Conservation (phyloP, 2,329 filamentous ascomycete species). For the Microsporum canis region DNA sequence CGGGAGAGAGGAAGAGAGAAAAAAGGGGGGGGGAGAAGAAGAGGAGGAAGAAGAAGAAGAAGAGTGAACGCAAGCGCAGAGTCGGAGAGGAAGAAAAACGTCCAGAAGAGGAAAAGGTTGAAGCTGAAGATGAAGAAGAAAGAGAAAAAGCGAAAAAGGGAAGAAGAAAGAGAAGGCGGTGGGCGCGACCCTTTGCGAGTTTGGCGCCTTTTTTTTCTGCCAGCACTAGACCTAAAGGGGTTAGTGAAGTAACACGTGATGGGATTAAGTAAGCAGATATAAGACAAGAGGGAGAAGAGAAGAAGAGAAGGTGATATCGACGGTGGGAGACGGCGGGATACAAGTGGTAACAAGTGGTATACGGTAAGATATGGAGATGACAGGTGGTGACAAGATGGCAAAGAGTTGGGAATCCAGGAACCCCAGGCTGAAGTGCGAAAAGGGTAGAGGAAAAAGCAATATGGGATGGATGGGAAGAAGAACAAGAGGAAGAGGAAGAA, state of each 20-base stretch:
- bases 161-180: not conserved
- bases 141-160: not conserved
- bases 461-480: not conserved
- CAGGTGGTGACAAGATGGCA: not conserved
- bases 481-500: not conserved
- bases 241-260: not conserved
- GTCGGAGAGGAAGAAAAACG: not conserved
- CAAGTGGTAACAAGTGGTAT: not conserved
- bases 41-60: not conserved
- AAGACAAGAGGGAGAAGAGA: not conserved
- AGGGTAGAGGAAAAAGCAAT: not conserved
- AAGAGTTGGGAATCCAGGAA: not conserved
- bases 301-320: not conserved
- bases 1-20: constrained; percentile 10
- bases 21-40: constrained; percentile 14
- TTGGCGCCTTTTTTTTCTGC: not conserved
- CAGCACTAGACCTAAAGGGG: not conserved
- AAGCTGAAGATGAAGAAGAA: not conserved
- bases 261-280: not conserved
- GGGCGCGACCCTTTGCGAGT: not conserved
- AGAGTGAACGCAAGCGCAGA: not conserved
- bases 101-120: not conserved
- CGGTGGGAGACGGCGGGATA: not conserved
- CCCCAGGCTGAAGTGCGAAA: not conserved
- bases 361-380: not conserved